Percentiles rank a stretch among this genome's conserved stretches.
phyloP scores from a whole-genome alignment of 2,329 filamentous ascomycete genomes.

The Fusarium longipes region DNA sequence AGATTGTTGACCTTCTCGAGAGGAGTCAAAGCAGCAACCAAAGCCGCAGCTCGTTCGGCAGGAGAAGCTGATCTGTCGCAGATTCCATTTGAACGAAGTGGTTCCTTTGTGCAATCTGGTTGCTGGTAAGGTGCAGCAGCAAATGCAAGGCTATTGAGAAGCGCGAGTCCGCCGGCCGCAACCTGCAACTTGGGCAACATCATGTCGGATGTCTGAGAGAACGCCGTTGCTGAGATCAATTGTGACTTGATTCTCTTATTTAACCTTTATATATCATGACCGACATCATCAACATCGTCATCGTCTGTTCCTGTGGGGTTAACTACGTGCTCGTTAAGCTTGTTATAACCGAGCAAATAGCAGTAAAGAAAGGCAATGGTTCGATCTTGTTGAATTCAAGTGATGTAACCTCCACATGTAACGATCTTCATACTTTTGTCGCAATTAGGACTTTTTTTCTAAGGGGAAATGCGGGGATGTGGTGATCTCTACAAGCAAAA shows the following conservation, averaged over 20 bases:
- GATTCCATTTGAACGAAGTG: conserved; percentile 7
- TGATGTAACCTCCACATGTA: background rate
- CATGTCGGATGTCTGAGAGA: rapidly evolving
- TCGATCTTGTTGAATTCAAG: background rate
- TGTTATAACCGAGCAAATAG: conserved; percentile 4
- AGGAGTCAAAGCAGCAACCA: background rate
- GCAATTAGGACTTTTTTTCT: background rate
- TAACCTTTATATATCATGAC: background rate
- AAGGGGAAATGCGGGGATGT: background rate
- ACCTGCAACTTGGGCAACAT: conserved; percentile 1
- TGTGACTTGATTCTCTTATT: rapidly evolving
- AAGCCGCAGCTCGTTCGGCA: background rate
- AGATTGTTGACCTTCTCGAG: conserved; percentile 5
- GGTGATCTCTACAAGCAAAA: background rate
- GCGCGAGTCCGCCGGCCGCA: background rate
- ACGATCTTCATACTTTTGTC: conserved; percentile 3
- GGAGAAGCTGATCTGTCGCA: background rate
- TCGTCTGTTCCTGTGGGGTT: background rate
- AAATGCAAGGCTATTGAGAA: background rate
- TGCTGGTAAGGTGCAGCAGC: background rate
- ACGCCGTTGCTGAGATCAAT: background rate
- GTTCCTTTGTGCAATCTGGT: background rate
- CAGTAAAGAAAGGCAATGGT: background rate
- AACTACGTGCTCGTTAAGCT: background rate
- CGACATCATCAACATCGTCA: too few species aligned